Evolutionary conservation across 2,329 filamentous ascomycete species (phyloP), one percentile per base, ranked within the genome.

Genomic region (Coniochaeta sp.): DNA sequence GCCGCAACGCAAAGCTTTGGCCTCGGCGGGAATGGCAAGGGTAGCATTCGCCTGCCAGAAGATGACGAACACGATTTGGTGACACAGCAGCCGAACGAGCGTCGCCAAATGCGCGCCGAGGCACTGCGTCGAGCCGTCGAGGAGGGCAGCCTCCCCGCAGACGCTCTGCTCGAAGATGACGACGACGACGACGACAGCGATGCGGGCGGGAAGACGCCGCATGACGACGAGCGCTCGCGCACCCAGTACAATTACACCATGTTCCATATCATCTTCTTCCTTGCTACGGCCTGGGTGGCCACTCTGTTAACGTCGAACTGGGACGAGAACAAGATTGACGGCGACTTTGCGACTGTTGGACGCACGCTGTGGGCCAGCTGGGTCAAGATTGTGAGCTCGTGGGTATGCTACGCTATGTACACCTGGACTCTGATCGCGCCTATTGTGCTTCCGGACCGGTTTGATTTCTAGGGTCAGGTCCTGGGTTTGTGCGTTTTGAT

Each of bases 301-400:
- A 98, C 93, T 0, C 80, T 99, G 38, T 81, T 99, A 36, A 82
- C 80, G 12, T 89, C 93, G 78, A 89, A 90, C 68, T 85, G 89
- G 65, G 84, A 89, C 9, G 81, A 86, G 64, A 77, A 79, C 47
- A 85, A 86, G 62, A 80, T 83, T 54, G 82, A 83, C 59, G 81
- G 85, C 57, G 88, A 93, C 69, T 98, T 99, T 74, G 91, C 91
- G 1, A 91, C 93, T 0, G 93, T 99, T 4, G 95, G 95, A 22
- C 83, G 95, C 62, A 98, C 93, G 6, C 96, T 98, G 75, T 96
- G 92, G 84, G 95, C 95, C 34, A 96, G 91, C 71, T 99, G 96
- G 95, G 92, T 97, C 67, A 99, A 99, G 85, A 98, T 99, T 73
- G 87, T 97, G 59, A 96, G 93, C 74, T 88, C 93, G 19, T 99